Base-by-base conservation (phyloP, 495 filamentous ascomycete species). In the Tricharina praecox region DNA sequence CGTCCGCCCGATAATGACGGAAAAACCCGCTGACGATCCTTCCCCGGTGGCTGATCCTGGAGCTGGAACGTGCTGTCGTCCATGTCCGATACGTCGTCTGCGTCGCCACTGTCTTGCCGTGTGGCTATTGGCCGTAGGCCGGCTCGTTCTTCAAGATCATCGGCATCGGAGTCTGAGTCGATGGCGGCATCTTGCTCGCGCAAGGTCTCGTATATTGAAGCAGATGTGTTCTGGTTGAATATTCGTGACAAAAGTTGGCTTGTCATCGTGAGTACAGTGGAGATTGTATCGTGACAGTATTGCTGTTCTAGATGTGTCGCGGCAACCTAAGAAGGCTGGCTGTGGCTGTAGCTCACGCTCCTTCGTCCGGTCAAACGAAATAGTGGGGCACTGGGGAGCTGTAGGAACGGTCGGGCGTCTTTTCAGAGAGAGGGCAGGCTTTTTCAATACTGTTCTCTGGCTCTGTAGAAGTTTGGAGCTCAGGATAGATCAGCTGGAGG, bases 141-240 rank as follows among this genome's bases (percentile, higher is more conserved):
- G 13, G 72, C 73, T 45, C 71, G 74, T 47, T 79, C 74, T 59
- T 85, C 82, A 40, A 75, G 35, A 55, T 86, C 81, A 10, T 60
- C 58, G 7, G 30, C 13, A n/a, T 60, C 57, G 23, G 48, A 56
- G 28, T 49, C 58, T 0, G 57, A 57, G 28, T 51, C 52, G 2
- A 57, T 45, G 10, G 43, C 45, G 20, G 52, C 50, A 10, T 58
- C 58, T 24, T 61, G 50, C 33, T 61, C 47, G 23, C 58, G 58
- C 11, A 61, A 44, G 19, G 58, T 55, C 42, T 61, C 58, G 28
- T 61, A 61, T 45, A 61, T 57, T 4, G 53, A 59, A 24, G 50
- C 46, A 10, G 45, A 56, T n/a, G n/a, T n/a, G 48, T 59, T 59
- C 42, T 59, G 48, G 33, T 59, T 51, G 46, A 60, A 60, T 15